Percentiles rank a stretch among this genome's conserved stretches.
Evolutionary conservation across 2,329 filamentous ascomycete genomes (phyloP).

Genomic region (Sporothrix brasiliensis): DNA sequence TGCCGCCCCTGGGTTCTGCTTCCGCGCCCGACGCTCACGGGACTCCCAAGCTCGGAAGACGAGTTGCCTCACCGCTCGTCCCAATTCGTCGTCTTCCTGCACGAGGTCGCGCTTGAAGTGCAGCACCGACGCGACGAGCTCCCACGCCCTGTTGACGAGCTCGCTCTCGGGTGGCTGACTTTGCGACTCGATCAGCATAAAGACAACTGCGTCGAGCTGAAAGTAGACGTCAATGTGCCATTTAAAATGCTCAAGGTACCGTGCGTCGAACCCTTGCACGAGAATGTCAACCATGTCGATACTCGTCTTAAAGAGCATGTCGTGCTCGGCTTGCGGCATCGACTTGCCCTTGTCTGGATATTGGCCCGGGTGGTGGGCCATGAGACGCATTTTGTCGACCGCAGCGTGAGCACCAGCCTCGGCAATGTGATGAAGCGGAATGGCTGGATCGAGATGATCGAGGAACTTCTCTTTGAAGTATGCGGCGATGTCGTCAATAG

Average conservation of each 20-base stretch:
- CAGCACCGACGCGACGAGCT: slow-evolving; percentile 36
- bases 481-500: slow-evolving; percentile 39
- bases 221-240: slow-evolving; percentile 39
- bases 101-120: slow-evolving; percentile 31
- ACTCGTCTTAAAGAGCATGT: slow-evolving; percentile 37
- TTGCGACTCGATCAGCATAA: slow-evolving; percentile 41
- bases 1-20: not conserved
- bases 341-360: slow-evolving; percentile 35
- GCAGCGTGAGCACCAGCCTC: slow-evolving; percentile 34
- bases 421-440: slow-evolving; percentile 42
- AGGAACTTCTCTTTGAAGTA: slow-evolving; percentile 42
- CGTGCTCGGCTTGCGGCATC: slow-evolving; percentile 37
- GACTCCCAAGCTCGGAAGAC: slow-evolving; percentile 37
- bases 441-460: slow-evolving; percentile 41
- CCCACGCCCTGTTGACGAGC: slow-evolving; percentile 36
- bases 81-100: slow-evolving; percentile 33
- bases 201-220: slow-evolving; percentile 37
- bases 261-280: slow-evolving; percentile 32
- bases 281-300: slow-evolving; percentile 37
- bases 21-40: slow-evolving; percentile 33
- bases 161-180: slow-evolving; percentile 33
- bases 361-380: slow-evolving; percentile 38
- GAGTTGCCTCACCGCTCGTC: slow-evolving; percentile 36
- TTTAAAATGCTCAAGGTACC: slow-evolving; percentile 33
- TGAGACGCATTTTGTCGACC: slow-evolving; percentile 38